These are phyloP conservation scores for Wickerhamiella pararugosa DNA, from an alignment of 1,139 yeast genomes.

Conservation along the genomic window DNA sequence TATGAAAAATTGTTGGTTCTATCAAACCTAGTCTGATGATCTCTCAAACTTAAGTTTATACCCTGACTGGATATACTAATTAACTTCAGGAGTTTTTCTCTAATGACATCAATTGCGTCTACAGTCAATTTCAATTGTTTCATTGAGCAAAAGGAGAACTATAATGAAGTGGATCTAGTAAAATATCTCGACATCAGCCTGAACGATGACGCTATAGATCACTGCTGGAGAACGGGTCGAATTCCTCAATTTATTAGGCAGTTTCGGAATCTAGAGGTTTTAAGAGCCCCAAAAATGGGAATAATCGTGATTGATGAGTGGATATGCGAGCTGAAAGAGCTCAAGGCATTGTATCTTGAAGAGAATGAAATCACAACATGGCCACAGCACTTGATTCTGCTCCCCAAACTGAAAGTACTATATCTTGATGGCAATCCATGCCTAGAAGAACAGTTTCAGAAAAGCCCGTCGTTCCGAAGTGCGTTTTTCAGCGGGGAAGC, in stretches of 20 bases:
- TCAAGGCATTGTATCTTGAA: conserved; percentile 18
- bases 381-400: conserved; percentile 21
- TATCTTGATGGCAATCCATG: conserved; percentile 24
- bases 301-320: conserved; percentile 21
- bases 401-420: conserved; percentile 18
- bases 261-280: conserved; percentile 18
- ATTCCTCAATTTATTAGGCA: conserved; percentile 20
- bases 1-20: too few species aligned
- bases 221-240: conserved; percentile 18
- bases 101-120: too few species aligned
- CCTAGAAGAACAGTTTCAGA: conserved; percentile 14
- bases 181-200: conserved; percentile 17
- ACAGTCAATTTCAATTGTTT: too few species aligned
- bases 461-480: conserved; percentile 10
- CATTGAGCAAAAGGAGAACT: too few species aligned
- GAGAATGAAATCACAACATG: conserved; percentile 21
- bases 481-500: conserved; percentile 2
- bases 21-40: too few species aligned
- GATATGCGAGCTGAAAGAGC: conserved; percentile 18
- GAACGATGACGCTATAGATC: conserved; percentile 13
- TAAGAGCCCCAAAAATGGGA: conserved; percentile 18
- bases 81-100: too few species aligned
- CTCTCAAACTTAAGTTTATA: too few species aligned
- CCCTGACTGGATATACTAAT: too few species aligned
- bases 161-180: too few species aligned